Evolutionary conservation across 163 green algal species (phyloP).

Genomic region (Prototheca wickerhamii): DNA sequence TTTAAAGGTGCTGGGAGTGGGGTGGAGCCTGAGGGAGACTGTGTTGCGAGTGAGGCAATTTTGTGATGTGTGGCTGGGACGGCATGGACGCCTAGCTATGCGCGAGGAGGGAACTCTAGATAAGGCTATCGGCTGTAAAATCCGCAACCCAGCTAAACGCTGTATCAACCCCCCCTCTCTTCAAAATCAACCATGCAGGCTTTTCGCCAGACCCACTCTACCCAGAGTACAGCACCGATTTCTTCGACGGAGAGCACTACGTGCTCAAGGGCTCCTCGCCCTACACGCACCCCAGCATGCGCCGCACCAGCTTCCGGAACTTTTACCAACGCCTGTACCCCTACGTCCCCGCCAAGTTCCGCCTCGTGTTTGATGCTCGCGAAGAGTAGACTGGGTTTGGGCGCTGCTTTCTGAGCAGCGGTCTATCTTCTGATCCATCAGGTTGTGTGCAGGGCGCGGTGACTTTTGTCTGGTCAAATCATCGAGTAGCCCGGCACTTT

Average conservation of each 20-base stretch:
- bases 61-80: background rate
- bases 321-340: slow-evolving; percentile 56
- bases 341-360: slow-evolving; percentile 56
- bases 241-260: slow-evolving; percentile 53
- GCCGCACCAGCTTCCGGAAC: slow-evolving; percentile 46
- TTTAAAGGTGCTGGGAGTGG: slow-evolving; percentile 12
- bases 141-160: too few species aligned
- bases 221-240: slow-evolving; percentile 52
- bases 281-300: slow-evolving; percentile 35
- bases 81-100: too few species aligned
- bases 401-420: background rate
- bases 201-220: slow-evolving; percentile 43
- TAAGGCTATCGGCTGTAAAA: too few species aligned
- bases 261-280: slow-evolving; percentile 42
- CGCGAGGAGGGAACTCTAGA: too few species aligned
- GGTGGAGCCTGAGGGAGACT: background rate
- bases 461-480: too few species aligned
- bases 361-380: slow-evolving; percentile 12
- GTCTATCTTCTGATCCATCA: background rate
- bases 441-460: too few species aligned
- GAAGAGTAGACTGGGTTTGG: background rate
- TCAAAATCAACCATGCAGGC: slow-evolving; percentile 7
- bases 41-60: background rate
- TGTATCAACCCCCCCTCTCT: background rate
- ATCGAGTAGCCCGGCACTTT: too few species aligned